phyloP scores from a whole-genome alignment of 345 rosid genomes.

The Acer yangbiense region DNA sequence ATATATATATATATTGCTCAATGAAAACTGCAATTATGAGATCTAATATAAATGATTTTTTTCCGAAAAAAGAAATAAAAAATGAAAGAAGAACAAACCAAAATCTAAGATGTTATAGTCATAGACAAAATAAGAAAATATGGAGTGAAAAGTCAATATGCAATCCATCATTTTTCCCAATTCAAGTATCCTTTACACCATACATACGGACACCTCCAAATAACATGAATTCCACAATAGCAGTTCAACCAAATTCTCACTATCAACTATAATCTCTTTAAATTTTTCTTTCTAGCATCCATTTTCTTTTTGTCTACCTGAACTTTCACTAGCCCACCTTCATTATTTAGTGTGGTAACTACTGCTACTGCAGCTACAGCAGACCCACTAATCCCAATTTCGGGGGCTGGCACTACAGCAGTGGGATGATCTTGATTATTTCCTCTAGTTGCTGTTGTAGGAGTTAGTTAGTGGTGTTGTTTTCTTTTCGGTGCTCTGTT shows the following conservation, averaged over 20 bases:
- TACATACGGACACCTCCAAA: neutral
- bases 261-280: conserved; percentile 68
- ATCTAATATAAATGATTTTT: no score
- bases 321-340: conserved; percentile 60
- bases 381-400: conserved; percentile 44
- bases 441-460: conserved; percentile 50
- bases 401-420: conserved; percentile 33
- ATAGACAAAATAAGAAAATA: no score
- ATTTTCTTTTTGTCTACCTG: conserved; percentile 88
- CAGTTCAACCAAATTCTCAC: conserved; percentile 12
- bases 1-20: no score
- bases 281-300: conserved; percentile 96
- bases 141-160: no score
- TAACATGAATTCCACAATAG: conserved; percentile 5
- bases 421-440: conserved; percentile 56
- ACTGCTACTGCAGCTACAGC: conserved; percentile 13
- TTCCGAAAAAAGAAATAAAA: no score
- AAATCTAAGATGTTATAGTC: no score
- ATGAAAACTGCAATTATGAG: no score
- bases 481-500: conserved; percentile 26
- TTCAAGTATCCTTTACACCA: neutral
- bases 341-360: conserved; percentile 49
- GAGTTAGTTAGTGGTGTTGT: conserved; percentile 34
- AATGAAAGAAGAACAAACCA: no score
- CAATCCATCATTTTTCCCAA: neutral